Percentiles rank a stretch among this genome's conserved stretches.
Conservation (phyloP, 257 asterid species). For the Solanum bukasovii region DNA sequence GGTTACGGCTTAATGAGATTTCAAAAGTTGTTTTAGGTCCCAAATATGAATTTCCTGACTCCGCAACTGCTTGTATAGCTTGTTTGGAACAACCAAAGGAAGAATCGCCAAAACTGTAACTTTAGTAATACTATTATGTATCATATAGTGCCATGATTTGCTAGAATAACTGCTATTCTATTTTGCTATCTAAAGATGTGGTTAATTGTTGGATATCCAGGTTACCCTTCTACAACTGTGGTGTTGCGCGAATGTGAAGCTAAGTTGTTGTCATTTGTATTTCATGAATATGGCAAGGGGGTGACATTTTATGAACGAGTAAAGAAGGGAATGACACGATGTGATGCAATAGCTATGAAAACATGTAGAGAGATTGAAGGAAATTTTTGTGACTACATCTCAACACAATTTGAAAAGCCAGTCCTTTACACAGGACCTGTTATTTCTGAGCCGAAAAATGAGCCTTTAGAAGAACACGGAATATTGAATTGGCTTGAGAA, state of each 20-base stretch:
- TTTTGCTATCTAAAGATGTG: neutral
- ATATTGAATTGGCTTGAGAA: neutral
- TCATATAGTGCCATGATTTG: too few relatives aligned
- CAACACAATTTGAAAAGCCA: neutral
- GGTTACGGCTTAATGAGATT: too few relatives aligned
- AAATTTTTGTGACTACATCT: constrained; percentile 1
- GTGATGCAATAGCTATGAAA: constrained; percentile 9
- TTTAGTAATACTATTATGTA: too few relatives aligned
- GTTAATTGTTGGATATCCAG: neutral
- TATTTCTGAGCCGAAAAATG: neutral
- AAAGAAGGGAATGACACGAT: neutral
- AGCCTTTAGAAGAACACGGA: neutral
- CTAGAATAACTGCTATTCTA: neutral
- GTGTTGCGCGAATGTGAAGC: too few relatives aligned
- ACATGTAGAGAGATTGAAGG: constrained; percentile 19
- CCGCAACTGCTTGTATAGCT: too few relatives aligned
- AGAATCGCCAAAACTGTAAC: too few relatives aligned
- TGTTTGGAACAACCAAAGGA: too few relatives aligned
- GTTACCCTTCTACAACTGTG: constrained; percentile 5
- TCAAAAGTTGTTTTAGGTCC: too few relatives aligned
- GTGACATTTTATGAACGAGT: neutral
- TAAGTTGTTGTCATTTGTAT: too few relatives aligned
- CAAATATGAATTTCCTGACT: too few relatives aligned
- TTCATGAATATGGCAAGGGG: neutral
- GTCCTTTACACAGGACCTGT: constrained; percentile 15